Evolutionary conservation across 2,329 filamentous ascomycete genomes (phyloP).

Genomic region (Colletotrichum somersetense): DNA sequence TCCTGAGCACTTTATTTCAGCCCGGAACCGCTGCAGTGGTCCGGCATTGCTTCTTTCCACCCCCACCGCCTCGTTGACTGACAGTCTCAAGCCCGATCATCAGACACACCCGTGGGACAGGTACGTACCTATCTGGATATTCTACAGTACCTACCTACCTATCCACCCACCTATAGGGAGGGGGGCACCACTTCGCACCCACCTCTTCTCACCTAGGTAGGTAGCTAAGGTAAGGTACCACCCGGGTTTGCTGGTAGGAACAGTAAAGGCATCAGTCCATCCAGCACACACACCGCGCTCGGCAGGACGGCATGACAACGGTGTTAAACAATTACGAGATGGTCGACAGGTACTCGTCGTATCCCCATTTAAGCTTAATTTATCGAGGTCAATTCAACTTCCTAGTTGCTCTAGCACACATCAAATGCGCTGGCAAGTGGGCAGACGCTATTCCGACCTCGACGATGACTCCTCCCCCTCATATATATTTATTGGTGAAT

Average conservation of each 20-base stretch:
- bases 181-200: too few relatives aligned
- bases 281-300: conserved; percentile 1
- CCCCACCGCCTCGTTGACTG: not conserved
- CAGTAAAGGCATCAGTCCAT: not conserved
- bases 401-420: conserved; percentile 3
- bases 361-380: conserved; percentile 40
- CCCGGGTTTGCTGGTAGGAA: not conserved
- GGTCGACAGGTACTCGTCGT: conserved; percentile 12
- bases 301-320: conserved; percentile 14
- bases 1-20: conserved; percentile 21
- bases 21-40: conserved; percentile 15
- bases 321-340: not conserved
- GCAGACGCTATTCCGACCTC: conserved; percentile 1
- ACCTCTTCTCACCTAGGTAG: too few relatives aligned
- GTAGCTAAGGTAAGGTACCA: not conserved
- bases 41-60: not conserved
- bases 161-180: too few relatives aligned
- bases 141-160: not conserved
- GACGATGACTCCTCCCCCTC: not conserved
- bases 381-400: conserved; percentile 5
- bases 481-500: not conserved
- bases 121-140: not conserved
- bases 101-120: not conserved
- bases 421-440: conserved; percentile 33
- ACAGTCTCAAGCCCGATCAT: conserved; percentile 5